A percentile compares a stretch with the other conserved stretches of the same genome.
phyloP scores from a whole-genome alignment of 2,329 filamentous ascomycete species.

The Alternaria novae-zelandiae region DNA sequence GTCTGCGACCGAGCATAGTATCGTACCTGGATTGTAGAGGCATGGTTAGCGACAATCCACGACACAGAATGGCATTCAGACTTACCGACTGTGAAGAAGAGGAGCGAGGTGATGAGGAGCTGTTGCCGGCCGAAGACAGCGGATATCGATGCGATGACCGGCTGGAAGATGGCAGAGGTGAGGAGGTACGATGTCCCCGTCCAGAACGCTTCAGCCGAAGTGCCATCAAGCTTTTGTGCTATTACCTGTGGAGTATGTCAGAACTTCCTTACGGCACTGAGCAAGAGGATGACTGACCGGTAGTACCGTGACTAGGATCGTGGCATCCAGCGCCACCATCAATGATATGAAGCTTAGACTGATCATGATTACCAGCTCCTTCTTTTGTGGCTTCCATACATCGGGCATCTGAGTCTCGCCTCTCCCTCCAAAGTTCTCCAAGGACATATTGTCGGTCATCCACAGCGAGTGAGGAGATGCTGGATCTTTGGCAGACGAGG shows the following conservation, averaged over 20 bases:
- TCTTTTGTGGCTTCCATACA: conserved; percentile 22
- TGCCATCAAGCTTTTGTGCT: conserved; percentile 29
- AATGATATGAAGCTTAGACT: conserved; percentile 36
- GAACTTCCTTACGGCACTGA: not conserved
- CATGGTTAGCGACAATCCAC: not conserved
- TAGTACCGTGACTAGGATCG: conserved; percentile 36
- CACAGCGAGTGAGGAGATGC: conserved; percentile 2
- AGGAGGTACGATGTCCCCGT: conserved; percentile 73
- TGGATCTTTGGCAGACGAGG: not conserved
- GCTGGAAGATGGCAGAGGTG: conserved; percentile 67
- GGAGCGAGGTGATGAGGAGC: conserved; percentile 45
- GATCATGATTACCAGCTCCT: conserved; percentile 33
- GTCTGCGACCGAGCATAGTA: conserved; percentile 50
- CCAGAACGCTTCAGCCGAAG: conserved; percentile 67
- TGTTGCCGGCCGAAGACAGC: conserved; percentile 60
- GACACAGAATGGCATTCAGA: not conserved
- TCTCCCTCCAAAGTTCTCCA: conserved; percentile 19
- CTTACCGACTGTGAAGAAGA: conserved; percentile 54
- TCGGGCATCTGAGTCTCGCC: not conserved
- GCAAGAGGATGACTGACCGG: conserved; percentile 22
- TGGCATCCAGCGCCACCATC: conserved; percentile 41
- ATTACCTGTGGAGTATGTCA: conserved; percentile 25
- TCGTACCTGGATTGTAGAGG: conserved; percentile 28
- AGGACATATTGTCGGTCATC: not conserved
- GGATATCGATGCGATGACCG: conserved; percentile 50